Evolutionary conservation across 2,329 filamentous ascomycete genomes (phyloP).

Genomic region (Peltaster fructicola): DNA sequence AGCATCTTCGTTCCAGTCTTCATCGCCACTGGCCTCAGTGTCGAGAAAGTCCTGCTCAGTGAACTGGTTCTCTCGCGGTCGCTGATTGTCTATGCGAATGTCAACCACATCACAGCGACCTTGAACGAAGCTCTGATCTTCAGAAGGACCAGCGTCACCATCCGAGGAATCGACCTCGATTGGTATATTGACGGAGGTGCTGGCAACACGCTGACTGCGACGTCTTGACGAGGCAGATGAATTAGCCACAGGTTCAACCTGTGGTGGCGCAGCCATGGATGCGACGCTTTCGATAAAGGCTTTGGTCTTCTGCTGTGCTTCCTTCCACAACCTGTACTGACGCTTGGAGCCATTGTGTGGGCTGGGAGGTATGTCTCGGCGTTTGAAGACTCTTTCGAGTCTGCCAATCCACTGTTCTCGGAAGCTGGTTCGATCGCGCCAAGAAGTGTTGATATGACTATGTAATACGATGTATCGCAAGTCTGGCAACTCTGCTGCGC

Average conservation of each 20-base stretch:
- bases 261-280: neutral
- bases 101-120: conserved; percentile 55
- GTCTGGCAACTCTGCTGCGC: conserved; percentile 44
- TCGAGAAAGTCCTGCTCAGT: conserved; percentile 57
- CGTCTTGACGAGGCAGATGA: too few relatives aligned
- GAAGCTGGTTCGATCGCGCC: conserved; percentile 67
- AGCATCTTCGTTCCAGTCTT: conserved; percentile 40
- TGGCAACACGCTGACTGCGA: too few relatives aligned
- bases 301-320: conserved; percentile 6
- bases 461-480: conserved; percentile 57
- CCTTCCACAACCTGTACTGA: conserved; percentile 26
- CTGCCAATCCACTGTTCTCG: conserved; percentile 60
- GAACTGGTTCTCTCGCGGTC: conserved; percentile 49
- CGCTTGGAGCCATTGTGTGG: conserved; percentile 24
- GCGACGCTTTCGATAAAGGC: neutral
- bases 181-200: too few relatives aligned
- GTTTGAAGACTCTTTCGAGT: conserved; percentile 49
- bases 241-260: too few relatives aligned
- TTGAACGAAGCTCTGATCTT: conserved; percentile 33
- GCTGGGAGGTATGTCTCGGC: conserved; percentile 28
- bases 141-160: too few relatives aligned
- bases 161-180: too few relatives aligned
- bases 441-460: conserved; percentile 59
- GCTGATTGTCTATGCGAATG: conserved; percentile 58
- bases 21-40: conserved; percentile 38